Conservation (phyloP, 352 stramenopile genomes). For the Saprolegnia parasitica region DNA sequence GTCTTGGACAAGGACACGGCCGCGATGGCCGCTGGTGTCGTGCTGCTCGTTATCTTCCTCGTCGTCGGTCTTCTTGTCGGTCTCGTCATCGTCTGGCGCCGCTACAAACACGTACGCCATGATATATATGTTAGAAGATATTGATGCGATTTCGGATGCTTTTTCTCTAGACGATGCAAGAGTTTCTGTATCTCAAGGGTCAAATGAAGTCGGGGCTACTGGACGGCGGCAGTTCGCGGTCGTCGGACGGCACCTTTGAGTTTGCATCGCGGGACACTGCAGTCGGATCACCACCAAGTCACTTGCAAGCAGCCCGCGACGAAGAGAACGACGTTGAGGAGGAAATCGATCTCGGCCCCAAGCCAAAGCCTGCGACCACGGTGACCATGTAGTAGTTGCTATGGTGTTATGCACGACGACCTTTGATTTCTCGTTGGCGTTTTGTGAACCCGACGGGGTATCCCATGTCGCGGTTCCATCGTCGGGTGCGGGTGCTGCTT, state of each 20-base stretch:
- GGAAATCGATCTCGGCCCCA: conserved; percentile 24
- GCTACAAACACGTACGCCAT: conserved; percentile 21
- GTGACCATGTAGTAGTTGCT: conserved; percentile 17
- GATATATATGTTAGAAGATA: no score
- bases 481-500: no score
- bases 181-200: conserved; percentile 28
- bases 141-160: no score
- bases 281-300: conserved; percentile 7
- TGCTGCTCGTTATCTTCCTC: conserved; percentile 22
- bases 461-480: no score
- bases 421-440: no score
- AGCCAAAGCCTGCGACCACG: conserved; percentile 1
- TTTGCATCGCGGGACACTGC: not conserved
- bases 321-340: conserved; percentile 26
- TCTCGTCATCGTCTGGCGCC: conserved; percentile 22
- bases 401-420: no score
- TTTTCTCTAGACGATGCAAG: conserved; percentile 22
- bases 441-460: no score
- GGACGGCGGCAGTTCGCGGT: conserved; percentile 10
- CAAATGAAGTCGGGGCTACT: conserved; percentile 21
- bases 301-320: not conserved
- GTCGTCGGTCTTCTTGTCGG: conserved; percentile 24
- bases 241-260: conserved; percentile 17
- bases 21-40: conserved; percentile 20
- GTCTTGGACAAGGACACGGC: conserved; percentile 22